These are phyloP conservation scores for Toxicodendron radicans DNA, from an alignment of 345 rosid genomes.

Conservation along the genomic window DNA sequence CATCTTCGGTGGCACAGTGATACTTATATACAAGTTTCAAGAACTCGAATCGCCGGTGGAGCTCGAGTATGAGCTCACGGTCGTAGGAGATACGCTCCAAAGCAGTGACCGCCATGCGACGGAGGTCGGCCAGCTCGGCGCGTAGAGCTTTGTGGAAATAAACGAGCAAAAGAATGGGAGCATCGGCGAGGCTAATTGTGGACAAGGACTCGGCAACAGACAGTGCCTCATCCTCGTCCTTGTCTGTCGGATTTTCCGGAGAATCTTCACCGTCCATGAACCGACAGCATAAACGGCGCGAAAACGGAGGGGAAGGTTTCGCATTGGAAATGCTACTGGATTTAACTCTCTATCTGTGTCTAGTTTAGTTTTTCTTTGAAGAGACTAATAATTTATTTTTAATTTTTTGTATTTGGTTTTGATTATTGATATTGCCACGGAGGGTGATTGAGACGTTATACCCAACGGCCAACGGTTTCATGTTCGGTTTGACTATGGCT, in stretches of 20 bases:
- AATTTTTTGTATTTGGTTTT: slow-evolving; percentile 8
- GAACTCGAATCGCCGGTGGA: slow-evolving; percentile 55
- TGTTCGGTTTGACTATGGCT: background rate
- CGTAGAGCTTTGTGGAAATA: slow-evolving; percentile 71
- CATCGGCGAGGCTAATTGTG: slow-evolving; percentile 43
- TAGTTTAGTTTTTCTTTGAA: slow-evolving; percentile 9
- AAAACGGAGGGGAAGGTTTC: slow-evolving; percentile 33
- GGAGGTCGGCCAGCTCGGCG: slow-evolving; percentile 56
- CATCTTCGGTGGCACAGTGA: slow-evolving; percentile 74
- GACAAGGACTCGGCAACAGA: slow-evolving; percentile 26
- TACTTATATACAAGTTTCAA: slow-evolving; percentile 62
- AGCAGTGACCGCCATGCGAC: slow-evolving; percentile 36
- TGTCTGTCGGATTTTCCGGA: slow-evolving; percentile 32
- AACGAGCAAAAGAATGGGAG: slow-evolving; percentile 65
- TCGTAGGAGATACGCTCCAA: slow-evolving; percentile 28
- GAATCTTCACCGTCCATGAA: slow-evolving; percentile 35
- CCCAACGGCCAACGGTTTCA: slow-evolving; percentile 23
- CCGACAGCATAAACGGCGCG: slow-evolving; percentile 34
- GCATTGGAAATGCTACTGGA: slow-evolving; percentile 28
- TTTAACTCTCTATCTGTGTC: slow-evolving; percentile 18
- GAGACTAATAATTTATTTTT: slow-evolving; percentile 19
- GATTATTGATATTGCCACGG: slow-evolving; percentile 20
- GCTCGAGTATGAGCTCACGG: slow-evolving; percentile 34
- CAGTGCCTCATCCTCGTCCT: slow-evolving; percentile 26
- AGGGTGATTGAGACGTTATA: slow-evolving; percentile 39